Percentiles rank a stretch among this genome's conserved stretches.
Evolutionary conservation across 2,329 filamentous ascomycete genomes (phyloP).

Genomic region (Nectriaceae sp.): DNA sequence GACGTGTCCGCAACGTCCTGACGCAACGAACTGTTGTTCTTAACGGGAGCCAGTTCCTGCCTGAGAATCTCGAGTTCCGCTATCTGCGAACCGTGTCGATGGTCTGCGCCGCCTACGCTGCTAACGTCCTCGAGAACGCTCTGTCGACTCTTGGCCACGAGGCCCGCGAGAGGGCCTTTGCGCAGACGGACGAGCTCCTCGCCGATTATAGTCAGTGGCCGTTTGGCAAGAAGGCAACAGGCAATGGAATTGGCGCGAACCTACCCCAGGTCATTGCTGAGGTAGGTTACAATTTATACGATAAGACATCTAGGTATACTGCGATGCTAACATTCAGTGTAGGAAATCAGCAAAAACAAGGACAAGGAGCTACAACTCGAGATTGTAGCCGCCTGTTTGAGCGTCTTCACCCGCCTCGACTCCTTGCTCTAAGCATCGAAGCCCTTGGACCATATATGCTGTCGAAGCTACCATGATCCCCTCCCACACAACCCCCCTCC

Average conservation of each 20-base stretch:
- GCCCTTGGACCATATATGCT: conserved; percentile 8
- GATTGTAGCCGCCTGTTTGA: conserved; percentile 94
- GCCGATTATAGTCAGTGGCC: conserved; percentile 98
- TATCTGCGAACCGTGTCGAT: conserved; percentile 90
- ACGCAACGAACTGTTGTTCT: conserved; percentile 94
- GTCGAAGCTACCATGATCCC: conserved; percentile 10
- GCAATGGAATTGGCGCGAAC: conserved; percentile 86
- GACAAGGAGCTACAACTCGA: conserved; percentile 96
- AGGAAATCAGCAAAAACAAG: conserved; percentile 81
- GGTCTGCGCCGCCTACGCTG: conserved; percentile 97
- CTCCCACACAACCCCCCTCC: conserved; percentile 8
- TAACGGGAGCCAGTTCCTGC: conserved; percentile 82
- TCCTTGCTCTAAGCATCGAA: conserved; percentile 71
- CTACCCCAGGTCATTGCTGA: conserved; percentile 84
- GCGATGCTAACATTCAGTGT: conserved; percentile 19
- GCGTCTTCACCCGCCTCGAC: conserved; percentile 96
- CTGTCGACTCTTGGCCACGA: conserved; percentile 91
- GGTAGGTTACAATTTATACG: conserved; percentile 40
- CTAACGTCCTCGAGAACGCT: conserved; percentile 98
- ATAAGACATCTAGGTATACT: not conserved
- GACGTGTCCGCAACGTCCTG: conserved; percentile 87
- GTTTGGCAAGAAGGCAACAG: conserved; percentile 81
- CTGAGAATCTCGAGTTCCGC: conserved; percentile 91
- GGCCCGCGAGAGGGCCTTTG: conserved; percentile 89
- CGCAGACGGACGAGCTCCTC: conserved; percentile 93